phyloP scores from a whole-genome alignment of 345 rosid genomes.

The Aquilaria sinensis region DNA sequence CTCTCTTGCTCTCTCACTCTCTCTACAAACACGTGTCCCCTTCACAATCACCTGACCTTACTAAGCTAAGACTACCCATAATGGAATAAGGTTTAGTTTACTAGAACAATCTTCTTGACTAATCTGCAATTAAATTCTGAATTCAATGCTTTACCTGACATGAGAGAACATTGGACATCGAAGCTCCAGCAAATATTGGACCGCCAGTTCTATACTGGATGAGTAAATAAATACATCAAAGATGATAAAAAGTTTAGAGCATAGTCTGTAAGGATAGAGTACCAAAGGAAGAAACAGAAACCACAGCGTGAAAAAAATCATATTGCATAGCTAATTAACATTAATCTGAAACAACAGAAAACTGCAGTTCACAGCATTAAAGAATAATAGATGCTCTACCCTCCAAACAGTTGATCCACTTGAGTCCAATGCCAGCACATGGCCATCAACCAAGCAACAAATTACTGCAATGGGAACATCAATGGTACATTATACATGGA shows the following conservation, averaged over 20 bases:
- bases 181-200: conserved; percentile 89
- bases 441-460: conserved; percentile 93
- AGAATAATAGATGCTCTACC: conserved; percentile 34
- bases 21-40: too few relatives aligned
- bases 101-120: too few relatives aligned
- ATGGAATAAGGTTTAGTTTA: too few relatives aligned
- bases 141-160: conserved; percentile 52
- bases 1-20: too few relatives aligned
- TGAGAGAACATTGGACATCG: conserved; percentile 58
- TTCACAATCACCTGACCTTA: too few relatives aligned
- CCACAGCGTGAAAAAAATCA: not conserved
- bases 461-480: conserved; percentile 46
- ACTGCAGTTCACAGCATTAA: not conserved
- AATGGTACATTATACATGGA: not conserved
- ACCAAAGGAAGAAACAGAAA: not conserved
- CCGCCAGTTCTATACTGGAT: conserved; percentile 67
- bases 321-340: not conserved
- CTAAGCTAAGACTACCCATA: too few relatives aligned
- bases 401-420: conserved; percentile 70
- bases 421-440: conserved; percentile 44
- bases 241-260: not conserved
- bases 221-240: not conserved
- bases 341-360: not conserved
- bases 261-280: not conserved
- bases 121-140: not conserved